Base-by-base conservation (phyloP, 768 basidiomycete genomes). In the Suillus decipiens region DNA sequence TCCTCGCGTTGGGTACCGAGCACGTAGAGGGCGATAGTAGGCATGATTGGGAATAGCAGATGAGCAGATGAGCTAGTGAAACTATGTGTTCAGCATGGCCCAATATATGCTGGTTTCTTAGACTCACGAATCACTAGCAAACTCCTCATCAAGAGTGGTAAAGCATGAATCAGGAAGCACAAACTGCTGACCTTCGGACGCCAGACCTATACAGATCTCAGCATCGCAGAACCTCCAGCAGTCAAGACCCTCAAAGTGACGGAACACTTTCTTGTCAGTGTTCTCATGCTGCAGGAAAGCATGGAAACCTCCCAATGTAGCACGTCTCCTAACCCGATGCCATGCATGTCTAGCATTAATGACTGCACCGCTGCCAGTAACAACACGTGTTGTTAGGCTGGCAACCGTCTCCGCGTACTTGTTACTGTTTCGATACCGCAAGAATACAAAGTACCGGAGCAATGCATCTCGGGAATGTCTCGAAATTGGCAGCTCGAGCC, bases 381-480 rank as follows among this genome's bases (percentile, higher is more conserved):
- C 63, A 56, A 71, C 65, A 5, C 69, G 67, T 2, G 64, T 66
- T 9, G 76, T 76, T 28, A 74, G 64, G 6, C 68, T 63, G 0
- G 53, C 64, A 36, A 84, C 71, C 12, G 78, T 78, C 51, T 79
- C 69, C 28, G 70, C 67, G 65, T 85, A 87, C 14, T 77, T 78
- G 10, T 74, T 71, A 66, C 83, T 81, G 63, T 87, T 87, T 15
- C 86, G 76, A 64, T 84, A 87, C n/a, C 85, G 80, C 0, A 87
- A 72, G 65, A 87, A 86, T 12, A 81, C 74, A 50, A 86, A 78
- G 68, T 82, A 87, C 63, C 79, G 81, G 11, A 81, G 77, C 2
- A 87, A 64, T n/a, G 69, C 70, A 43, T 81, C 78, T 15, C 80
- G 71, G 34, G 65, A 65, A 31, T 70, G 71, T 41, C 66, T 66